A percentile compares a stretch with the other conserved stretches of the same genome.
phyloP scores from a whole-genome alignment of 306 rosid genomes.

The Mimosa bimucronata region DNA sequence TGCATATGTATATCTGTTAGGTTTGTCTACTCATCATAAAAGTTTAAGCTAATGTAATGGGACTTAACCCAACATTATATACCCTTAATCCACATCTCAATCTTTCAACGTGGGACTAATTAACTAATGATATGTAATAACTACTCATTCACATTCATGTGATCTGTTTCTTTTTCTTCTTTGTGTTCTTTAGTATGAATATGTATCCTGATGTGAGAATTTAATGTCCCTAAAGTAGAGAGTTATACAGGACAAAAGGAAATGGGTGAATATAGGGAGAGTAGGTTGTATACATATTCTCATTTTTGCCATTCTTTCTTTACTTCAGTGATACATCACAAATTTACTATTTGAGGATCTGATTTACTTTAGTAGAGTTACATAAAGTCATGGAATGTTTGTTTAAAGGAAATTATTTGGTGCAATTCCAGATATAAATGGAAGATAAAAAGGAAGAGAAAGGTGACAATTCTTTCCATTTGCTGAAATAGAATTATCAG shows the following conservation, averaged over 20 bases:
- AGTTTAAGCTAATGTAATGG: too few relatives aligned
- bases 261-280: background rate
- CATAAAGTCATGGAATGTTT: constrained; percentile 13
- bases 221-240: background rate
- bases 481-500: background rate
- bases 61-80: too few relatives aligned
- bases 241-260: background rate
- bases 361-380: constrained; percentile 13
- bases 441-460: background rate
- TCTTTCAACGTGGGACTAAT: too few relatives aligned
- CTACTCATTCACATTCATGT: too few relatives aligned
- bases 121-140: too few relatives aligned
- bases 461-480: background rate
- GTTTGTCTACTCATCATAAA: too few relatives aligned
- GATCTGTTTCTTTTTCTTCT: too few relatives aligned
- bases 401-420: background rate
- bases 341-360: background rate
- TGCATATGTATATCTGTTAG: too few relatives aligned
- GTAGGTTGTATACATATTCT: background rate
- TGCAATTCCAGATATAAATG: constrained; percentile 4
- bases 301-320: background rate
- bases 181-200: too few relatives aligned
- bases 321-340: background rate
- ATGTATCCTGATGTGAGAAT: too few relatives aligned
- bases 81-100: too few relatives aligned